Base-by-base conservation (phyloP, 2,329 filamentous ascomycete genomes). In the Exophiala phaeomuriformis region DNA sequence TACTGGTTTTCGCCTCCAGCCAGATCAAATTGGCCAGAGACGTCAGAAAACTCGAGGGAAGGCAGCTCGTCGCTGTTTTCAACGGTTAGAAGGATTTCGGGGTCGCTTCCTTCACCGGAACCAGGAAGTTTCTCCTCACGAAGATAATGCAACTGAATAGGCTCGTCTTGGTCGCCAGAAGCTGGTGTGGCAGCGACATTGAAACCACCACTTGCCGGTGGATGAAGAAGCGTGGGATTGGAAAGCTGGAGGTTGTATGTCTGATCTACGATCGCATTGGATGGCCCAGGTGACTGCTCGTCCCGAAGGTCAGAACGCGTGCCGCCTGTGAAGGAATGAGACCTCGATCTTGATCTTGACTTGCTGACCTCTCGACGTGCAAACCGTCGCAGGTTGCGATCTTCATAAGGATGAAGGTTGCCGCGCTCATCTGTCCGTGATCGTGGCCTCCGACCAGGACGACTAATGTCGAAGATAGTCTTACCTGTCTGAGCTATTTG, bases 381-480 rank as follows among this genome's bases (percentile, higher is more conserved):
- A 44, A 61, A 63, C 31, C 61, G 57, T 10, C 61, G 55, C 9
- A 63, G 41, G 37, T 63, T 63, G 31, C 61, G 54, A 47, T 63
- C 61, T 30, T 63, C 61, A 29, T 57, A 41, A 12, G 57, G 54
- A 33, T 52, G 52, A 10, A 61, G 54, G 29, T 53, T 59, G 37
- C 52, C 55, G 27, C 40, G 35, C 39, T 61, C 54, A 44, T 49
- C 53, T 36, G 37, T 54, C 39, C 49, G 52, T 19, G 57, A 49
- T n/a, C 60, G 59, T 31, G 55, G 58, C 29, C 59, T 51, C 46
- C 61, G 57, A 44, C 61, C 61, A 28, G 57, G 52, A 32, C 59
- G 49, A 45, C 59, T 56, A 30, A 63, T 57, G 8, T 63, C 59
- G 30, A 49, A 51, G 29, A 63, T 49, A 9, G 57, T 48, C 44